Conservation (phyloP, 2,329 filamentous ascomycete species). For the Claviceps sp. region DNA sequence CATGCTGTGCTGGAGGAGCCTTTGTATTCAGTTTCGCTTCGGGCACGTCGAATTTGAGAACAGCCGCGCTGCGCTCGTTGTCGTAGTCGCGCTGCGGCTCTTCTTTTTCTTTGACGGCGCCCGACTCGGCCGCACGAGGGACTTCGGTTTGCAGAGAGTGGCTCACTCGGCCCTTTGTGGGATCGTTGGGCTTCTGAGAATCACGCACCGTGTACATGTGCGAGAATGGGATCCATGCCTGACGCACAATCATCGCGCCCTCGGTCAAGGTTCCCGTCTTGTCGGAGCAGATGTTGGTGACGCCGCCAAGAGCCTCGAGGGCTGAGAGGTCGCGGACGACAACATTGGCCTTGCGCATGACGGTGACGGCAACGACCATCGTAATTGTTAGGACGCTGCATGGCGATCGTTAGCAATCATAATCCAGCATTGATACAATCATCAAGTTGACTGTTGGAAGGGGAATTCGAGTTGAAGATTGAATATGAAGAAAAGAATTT, state of each 20-base stretch:
- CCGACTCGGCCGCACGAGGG: background rate
- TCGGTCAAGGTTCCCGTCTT: slow-evolving; percentile 60
- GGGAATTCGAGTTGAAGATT: background rate
- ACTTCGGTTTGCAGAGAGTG: slow-evolving; percentile 19
- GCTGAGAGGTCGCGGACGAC: slow-evolving; percentile 53
- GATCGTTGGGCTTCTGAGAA: slow-evolving; percentile 47
- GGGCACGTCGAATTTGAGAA: slow-evolving; percentile 49
- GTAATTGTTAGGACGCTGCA: slow-evolving; percentile 51
- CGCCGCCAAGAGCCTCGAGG: slow-evolving; percentile 55
- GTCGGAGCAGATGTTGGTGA: slow-evolving; percentile 62
- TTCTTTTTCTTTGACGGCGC: slow-evolving; percentile 17
- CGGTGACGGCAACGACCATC: slow-evolving; percentile 51
- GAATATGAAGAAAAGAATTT: background rate
- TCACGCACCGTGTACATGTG: slow-evolving; percentile 47
- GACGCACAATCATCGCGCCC: slow-evolving; percentile 56
- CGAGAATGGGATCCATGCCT: slow-evolving; percentile 48
- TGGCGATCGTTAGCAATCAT: too few species aligned
- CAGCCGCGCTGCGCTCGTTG: slow-evolving; percentile 44
- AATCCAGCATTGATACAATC: too few species aligned
- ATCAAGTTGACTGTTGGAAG: too few species aligned
- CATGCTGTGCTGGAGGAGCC: background rate
- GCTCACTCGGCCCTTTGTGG: slow-evolving; percentile 42
- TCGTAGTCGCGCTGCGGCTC: slow-evolving; percentile 41
- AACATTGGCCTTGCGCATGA: slow-evolving; percentile 51
- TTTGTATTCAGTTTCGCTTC: slow-evolving; percentile 36